These are phyloP conservation scores for Heliamphora pulchella DNA, from an alignment of 179 eudicot species.

Conservation along the genomic window DNA sequence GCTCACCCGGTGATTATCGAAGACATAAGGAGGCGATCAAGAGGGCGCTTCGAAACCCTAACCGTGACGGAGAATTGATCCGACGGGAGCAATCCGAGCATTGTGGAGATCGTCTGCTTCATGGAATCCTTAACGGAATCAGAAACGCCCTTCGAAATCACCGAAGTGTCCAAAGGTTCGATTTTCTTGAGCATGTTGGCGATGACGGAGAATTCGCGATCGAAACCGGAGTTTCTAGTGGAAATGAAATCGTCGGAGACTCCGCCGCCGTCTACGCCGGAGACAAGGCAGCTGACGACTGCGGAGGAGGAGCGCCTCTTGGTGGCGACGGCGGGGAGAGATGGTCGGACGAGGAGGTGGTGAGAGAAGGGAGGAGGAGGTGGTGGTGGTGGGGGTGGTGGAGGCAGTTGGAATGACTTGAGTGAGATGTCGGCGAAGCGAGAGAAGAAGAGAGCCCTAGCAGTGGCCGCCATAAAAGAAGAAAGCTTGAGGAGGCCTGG, in stretches of 20 bases:
- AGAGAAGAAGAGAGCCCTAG: slow-evolving; percentile 24
- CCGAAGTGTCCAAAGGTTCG: slow-evolving; percentile 61
- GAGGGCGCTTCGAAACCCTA: slow-evolving; percentile 59
- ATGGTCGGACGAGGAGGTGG: slow-evolving; percentile 28
- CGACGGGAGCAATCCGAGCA: slow-evolving; percentile 77
- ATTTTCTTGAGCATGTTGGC: slow-evolving; percentile 66
- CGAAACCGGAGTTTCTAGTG: slow-evolving; percentile 54
- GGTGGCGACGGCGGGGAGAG: slow-evolving; percentile 19
- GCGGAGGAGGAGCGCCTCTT: slow-evolving; percentile 11
- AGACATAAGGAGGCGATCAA: slow-evolving; percentile 63
- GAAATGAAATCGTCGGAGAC: slow-evolving; percentile 54
- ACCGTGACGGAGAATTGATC: slow-evolving; percentile 67
- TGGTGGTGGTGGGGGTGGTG: slow-evolving; percentile 20
- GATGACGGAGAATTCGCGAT: slow-evolving; percentile 67
- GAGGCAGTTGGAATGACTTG: slow-evolving; percentile 30
- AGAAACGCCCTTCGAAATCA: slow-evolving; percentile 65
- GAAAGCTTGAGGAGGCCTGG: background rate
- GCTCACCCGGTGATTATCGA: slow-evolving; percentile 76
- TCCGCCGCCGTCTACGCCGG: slow-evolving; percentile 81
- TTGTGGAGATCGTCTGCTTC: slow-evolving; percentile 86
- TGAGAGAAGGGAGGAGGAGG: slow-evolving; percentile 22
- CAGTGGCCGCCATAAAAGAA: slow-evolving; percentile 16
- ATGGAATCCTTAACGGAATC: slow-evolving; percentile 69
- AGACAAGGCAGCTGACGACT: slow-evolving; percentile 36
- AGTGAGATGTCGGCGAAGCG: slow-evolving; percentile 26